Percentiles rank a stretch among this genome's conserved stretches.
Conservation (phyloP, 1,284 basidiomycete species). For the Mycena sp. region DNA sequence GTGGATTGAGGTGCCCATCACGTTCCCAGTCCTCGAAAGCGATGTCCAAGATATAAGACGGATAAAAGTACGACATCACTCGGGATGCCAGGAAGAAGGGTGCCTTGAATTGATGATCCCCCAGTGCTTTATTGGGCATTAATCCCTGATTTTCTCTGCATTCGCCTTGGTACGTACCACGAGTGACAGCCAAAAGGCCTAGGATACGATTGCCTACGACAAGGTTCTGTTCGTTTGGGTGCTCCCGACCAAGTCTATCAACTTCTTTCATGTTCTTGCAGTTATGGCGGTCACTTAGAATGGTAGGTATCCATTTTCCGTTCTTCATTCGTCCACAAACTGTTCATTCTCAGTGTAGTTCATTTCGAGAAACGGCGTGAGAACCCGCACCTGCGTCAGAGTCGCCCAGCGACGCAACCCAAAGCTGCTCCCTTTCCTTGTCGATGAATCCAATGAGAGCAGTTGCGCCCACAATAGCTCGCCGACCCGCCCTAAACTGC, state of each 20-base stretch:
- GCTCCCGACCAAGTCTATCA: conserved; percentile 5
- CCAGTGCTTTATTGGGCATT: conserved; percentile 6
- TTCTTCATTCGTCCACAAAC: conserved; percentile 3
- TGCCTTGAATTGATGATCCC: conserved; percentile 20
- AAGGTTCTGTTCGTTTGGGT: conserved; percentile 13
- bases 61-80: conserved; percentile 9
- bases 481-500: neutral
- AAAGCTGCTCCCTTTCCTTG: conserved; percentile 6
- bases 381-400: conserved; percentile 18
- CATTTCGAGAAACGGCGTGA: neutral
- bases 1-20: neutral
- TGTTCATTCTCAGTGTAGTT: neutral
- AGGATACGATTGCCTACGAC: neutral
- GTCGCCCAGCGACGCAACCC: conserved; percentile 28
- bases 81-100: neutral
- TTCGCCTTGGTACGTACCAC: neutral
- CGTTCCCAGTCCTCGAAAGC: neutral
- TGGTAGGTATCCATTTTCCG: neutral
- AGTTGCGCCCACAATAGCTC: conserved; percentile 19
- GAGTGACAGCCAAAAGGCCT: neutral
- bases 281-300: conserved; percentile 26
- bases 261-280: conserved; percentile 11
- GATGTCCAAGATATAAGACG: neutral
- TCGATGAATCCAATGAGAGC: conserved; percentile 26
- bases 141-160: neutral